Conservation (phyloP, 352 stramenopile genomes). For the Globisporangium paddicum region DNA sequence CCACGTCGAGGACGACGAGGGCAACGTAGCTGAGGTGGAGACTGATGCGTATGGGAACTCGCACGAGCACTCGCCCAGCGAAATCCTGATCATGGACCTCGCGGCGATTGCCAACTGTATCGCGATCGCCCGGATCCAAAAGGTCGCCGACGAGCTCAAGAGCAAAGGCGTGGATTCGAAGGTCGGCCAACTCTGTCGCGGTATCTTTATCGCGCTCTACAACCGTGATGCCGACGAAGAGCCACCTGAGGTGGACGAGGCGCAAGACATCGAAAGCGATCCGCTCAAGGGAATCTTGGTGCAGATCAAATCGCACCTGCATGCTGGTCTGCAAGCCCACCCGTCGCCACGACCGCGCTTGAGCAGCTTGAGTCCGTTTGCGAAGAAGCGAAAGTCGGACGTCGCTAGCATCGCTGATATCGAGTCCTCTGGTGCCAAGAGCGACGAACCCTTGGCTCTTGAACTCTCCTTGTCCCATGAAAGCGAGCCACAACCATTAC, state of each 20-base stretch:
- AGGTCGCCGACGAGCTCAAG: constrained; percentile 32
- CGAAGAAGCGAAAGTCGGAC: background rate
- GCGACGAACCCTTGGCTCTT: background rate
- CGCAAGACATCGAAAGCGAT: constrained; percentile 12
- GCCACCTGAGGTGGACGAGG: constrained; percentile 13
- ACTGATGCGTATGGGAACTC: constrained; percentile 59
- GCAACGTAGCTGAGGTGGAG: constrained; percentile 56
- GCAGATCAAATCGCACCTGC: constrained; percentile 46
- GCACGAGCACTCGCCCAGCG: constrained; percentile 36
- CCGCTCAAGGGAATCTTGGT: constrained; percentile 36
- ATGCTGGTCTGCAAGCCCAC: constrained; percentile 15
- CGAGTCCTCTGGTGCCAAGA: background rate
- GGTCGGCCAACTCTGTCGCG: constrained; percentile 39
- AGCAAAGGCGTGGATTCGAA: constrained; percentile 17
- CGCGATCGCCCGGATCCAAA: constrained; percentile 22
- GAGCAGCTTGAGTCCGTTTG: constrained; percentile 4
- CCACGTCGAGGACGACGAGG: constrained; percentile 52
- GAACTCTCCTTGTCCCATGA: background rate
- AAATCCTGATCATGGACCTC: constrained; percentile 54
- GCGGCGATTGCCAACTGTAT: constrained; percentile 42
- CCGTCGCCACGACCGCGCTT: background rate
- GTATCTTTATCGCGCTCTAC: constrained; percentile 57
- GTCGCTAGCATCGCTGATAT: no score
- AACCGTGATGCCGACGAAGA: constrained; percentile 45
- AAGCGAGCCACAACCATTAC: background rate